Percentiles rank a stretch among this genome's conserved stretches.
Conservation (phyloP, 2,329 filamentous ascomycete genomes). For the Ophiostoma pallidulum region DNA sequence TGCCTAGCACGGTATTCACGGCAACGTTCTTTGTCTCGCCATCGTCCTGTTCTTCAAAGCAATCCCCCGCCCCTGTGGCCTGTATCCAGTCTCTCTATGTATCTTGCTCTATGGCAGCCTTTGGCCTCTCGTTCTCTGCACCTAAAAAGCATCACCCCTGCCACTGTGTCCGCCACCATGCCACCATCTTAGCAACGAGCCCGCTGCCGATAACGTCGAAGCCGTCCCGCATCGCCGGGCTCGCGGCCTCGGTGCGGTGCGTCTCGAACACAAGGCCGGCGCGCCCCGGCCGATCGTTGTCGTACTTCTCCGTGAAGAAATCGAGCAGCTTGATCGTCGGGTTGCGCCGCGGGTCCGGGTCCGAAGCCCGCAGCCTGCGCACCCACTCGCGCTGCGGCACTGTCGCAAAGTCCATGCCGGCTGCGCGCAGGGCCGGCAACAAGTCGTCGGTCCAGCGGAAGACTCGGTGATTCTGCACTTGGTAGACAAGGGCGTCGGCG, state of each 20-base stretch:
- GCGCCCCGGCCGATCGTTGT: slow-evolving; percentile 29
- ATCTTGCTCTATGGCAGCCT: no score
- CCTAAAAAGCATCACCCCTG: no score
- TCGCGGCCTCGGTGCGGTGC: slow-evolving; percentile 23
- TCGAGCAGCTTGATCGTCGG: slow-evolving; percentile 44
- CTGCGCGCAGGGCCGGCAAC: slow-evolving; percentile 35
- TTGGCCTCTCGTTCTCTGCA: no score
- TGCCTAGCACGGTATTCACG: no score
- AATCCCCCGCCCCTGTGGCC: no score
- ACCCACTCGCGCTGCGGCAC: slow-evolving; percentile 37
- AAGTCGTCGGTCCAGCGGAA: slow-evolving; percentile 33
- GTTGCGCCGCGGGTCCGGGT: slow-evolving; percentile 32
- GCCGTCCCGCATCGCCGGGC: slow-evolving; percentile 25
- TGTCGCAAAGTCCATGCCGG: slow-evolving; percentile 36
- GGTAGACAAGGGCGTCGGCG: slow-evolving; percentile 24
- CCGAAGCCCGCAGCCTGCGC: slow-evolving; percentile 28
- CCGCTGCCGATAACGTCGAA: slow-evolving; percentile 30
- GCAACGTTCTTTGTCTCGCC: no score
- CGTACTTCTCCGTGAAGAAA: slow-evolving; percentile 40
- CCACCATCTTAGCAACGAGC: slow-evolving; percentile 29
- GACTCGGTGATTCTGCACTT: slow-evolving; percentile 37
- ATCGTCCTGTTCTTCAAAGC: no score
- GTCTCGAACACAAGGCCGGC: slow-evolving; percentile 31
- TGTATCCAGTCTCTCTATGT: no score
- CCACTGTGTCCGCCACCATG: slow-evolving; percentile 25